Base-by-base conservation (phyloP, 2,329 filamentous ascomycete genomes). In the Cladosporium sp. region DNA sequence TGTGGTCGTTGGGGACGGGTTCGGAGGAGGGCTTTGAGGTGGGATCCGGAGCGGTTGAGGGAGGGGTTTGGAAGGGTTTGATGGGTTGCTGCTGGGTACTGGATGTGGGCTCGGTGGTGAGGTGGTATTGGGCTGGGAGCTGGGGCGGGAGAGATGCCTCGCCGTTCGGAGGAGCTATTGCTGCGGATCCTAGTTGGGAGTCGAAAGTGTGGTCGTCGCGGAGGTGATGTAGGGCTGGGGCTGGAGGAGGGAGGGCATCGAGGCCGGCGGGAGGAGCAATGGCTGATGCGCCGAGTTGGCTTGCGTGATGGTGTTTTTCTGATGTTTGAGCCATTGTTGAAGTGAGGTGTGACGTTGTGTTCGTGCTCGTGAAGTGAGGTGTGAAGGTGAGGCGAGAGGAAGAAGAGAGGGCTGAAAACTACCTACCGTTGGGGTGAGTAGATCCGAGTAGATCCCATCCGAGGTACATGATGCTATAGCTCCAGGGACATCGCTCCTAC, bases 101-200 rank as follows among this genome's bases (percentile, higher is more conserved):
- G 13, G 10, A 1, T 38, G 35, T 3, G 13, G 48, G 16, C 5
- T 43, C 28, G 7, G 16, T 28, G 1, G 13, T 37, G 16, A 52
- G 49, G 18, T 52, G 49, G 16, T 46, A 31, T 16, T 41, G 49
- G n/a, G 42, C 49, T 22, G 49, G 49, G 8, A 46, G 33, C 32
- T 33, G 42, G 34, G 18, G 22, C 3, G 43, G 49, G 22, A 46
- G 49, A 9, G 16, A 16, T 28, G 11, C 16, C 1, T 32, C 34
- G 11, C 22, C 35, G 19, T 32, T 28, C 9, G 43, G 43, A 13
- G 49, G 34, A 8, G 49, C 49, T 10, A 52, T 45, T 7, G 49
- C 49, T 19, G 42, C 38, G 11, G 49, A 13, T 38, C 42, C 49
- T 4, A 52, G n/a, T 9, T 52, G 49, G 2, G 49, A 52, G 14